A percentile compares a stretch with the other conserved stretches of the same genome.
Conservation (phyloP, 768 basidiomycete species). For the Boletus eberwhitei region DNA sequence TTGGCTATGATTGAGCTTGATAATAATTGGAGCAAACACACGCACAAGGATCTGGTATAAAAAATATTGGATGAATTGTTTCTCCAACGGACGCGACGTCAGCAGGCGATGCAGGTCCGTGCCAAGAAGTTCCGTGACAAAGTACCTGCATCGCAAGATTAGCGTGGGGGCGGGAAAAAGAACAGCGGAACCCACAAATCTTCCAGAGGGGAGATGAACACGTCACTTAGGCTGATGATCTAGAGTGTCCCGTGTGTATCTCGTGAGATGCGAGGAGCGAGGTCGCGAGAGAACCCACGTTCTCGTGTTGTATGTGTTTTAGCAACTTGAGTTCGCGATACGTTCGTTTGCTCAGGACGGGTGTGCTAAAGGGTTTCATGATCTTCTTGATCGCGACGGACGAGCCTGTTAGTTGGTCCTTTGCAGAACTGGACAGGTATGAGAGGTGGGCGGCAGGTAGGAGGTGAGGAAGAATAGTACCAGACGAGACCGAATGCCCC, state of each 20-base stretch:
- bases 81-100: slow-evolving; percentile 95
- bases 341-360: slow-evolving; percentile 96
- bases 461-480: slow-evolving; percentile 40
- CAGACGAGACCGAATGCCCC: slow-evolving; percentile 98
- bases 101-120: slow-evolving; percentile 97
- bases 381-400: slow-evolving; percentile 99
- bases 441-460: background rate
- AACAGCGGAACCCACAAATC: slow-evolving; percentile 66
- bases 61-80: slow-evolving; percentile 99
- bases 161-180: background rate
- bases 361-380: slow-evolving; percentile 99
- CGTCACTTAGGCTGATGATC: slow-evolving; percentile 98
- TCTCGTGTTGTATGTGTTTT: slow-evolving; percentile 98
- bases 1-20: slow-evolving; percentile 6
- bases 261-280: slow-evolving; percentile 3
- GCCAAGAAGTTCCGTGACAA: slow-evolving; percentile 96
- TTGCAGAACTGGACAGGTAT: slow-evolving; percentile 65
- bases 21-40: slow-evolving; percentile 8
- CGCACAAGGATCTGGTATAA: slow-evolving; percentile 95
- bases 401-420: slow-evolving; percentile 90
- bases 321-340: slow-evolving; percentile 97
- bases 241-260: slow-evolving; percentile 29
- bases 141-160: slow-evolving; percentile 62
- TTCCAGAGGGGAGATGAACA: slow-evolving; percentile 99
- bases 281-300: slow-evolving; percentile 49